A percentile compares a stretch with the other conserved stretches of the same genome.
Conservation (phyloP, 106 monocot genomes). For the Apostasia ramifera region DNA sequence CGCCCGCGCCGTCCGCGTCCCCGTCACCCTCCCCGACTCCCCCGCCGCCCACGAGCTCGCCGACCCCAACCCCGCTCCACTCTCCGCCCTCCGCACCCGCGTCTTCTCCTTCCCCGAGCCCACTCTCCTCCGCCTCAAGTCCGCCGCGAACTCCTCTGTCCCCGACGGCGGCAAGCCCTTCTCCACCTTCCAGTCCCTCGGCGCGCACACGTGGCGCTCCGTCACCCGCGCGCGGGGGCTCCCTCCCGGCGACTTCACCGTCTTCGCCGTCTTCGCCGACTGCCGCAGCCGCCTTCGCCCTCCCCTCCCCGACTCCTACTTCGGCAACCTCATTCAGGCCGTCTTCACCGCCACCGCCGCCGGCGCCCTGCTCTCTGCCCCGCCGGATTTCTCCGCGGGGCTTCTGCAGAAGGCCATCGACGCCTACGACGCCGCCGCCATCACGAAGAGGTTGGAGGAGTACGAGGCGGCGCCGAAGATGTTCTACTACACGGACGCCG, state of each 20-base stretch:
- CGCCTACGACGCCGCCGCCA: constrained; percentile 57
- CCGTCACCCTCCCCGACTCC: constrained; percentile 55
- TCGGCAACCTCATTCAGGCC: constrained; percentile 88
- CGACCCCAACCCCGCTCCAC: constrained; percentile 56
- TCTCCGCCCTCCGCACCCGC: constrained; percentile 44
- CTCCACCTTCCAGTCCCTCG: constrained; percentile 90
- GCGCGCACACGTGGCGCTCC: constrained; percentile 82
- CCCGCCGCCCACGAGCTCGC: constrained; percentile 59
- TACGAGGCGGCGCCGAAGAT: constrained; percentile 87
- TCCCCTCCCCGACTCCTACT: constrained; percentile 60
- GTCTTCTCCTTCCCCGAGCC: constrained; percentile 68
- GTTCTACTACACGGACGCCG: constrained; percentile 87
- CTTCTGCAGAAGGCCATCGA: constrained; percentile 66
- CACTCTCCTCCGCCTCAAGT: constrained; percentile 47
- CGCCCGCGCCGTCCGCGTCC: constrained; percentile 52
- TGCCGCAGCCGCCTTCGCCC: constrained; percentile 69
- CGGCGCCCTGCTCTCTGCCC: constrained; percentile 40
- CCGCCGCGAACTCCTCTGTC: constrained; percentile 36
- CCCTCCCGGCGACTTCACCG: constrained; percentile 32
- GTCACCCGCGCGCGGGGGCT: constrained; percentile 34
- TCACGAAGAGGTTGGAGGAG: constrained; percentile 46
- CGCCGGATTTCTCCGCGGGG: constrained; percentile 33
- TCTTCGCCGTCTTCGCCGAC: constrained; percentile 84
- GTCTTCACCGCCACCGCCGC: constrained; percentile 65
- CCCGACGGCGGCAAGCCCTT: constrained; percentile 40